These are phyloP conservation scores for Cardiospermum halicacabum DNA, from an alignment of 345 rosid genomes.

Conservation along the genomic window DNA sequence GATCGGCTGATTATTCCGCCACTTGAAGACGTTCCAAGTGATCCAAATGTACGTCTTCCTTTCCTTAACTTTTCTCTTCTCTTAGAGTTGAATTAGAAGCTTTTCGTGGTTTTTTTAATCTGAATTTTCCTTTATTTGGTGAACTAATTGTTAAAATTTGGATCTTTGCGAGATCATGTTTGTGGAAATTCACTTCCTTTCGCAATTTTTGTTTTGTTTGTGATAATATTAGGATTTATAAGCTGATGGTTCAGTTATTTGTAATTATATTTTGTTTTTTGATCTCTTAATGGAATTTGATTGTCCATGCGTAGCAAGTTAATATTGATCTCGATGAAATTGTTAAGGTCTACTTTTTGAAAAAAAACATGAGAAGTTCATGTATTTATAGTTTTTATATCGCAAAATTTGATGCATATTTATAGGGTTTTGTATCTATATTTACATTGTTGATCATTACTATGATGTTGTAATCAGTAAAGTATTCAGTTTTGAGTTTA, in stretches of 20 bases:
- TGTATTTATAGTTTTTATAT: too few relatives aligned
- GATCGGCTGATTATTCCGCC: slow-evolving; percentile 77
- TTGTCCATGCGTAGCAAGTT: not conserved
- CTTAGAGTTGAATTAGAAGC: not conserved
- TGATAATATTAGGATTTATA: not conserved
- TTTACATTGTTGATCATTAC: not conserved
- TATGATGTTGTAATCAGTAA: not conserved
- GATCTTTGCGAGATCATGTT: not conserved
- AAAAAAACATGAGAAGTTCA: too few relatives aligned
- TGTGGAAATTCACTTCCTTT: not conserved
- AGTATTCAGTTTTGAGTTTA: not conserved
- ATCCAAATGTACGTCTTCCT: slow-evolving; percentile 73
- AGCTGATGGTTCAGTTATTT: not conserved
- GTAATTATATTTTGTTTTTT: not conserved
- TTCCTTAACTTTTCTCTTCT: not conserved
- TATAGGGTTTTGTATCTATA: too few relatives aligned
- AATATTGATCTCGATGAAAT: too few relatives aligned
- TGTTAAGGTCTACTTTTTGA: too few relatives aligned
- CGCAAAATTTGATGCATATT: too few relatives aligned
- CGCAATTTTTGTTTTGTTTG: not conserved
- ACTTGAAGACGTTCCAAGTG: slow-evolving; percentile 78
- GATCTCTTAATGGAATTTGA: not conserved
- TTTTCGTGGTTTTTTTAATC: not conserved
- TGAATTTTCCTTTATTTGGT: not conserved
- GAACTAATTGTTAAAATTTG: not conserved